Evolutionary conservation across 2,329 filamentous ascomycete genomes (phyloP).

Genomic region (Pyrenophora graminea): DNA sequence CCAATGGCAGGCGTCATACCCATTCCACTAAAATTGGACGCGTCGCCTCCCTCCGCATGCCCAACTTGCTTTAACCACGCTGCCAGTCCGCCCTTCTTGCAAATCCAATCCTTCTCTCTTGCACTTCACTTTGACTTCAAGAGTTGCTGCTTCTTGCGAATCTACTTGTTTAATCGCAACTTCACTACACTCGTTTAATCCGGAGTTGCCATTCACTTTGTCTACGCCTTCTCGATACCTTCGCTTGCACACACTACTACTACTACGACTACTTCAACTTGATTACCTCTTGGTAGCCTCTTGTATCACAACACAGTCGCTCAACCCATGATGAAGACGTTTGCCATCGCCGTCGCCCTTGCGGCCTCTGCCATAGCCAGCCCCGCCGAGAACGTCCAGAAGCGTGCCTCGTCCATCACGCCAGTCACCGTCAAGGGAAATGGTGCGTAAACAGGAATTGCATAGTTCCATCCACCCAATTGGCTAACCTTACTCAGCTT

Average conservation of each 20-base stretch:
- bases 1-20: conserved; percentile 2
- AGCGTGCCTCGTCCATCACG: conserved; percentile 51
- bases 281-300: background rate
- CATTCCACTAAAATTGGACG: conserved; percentile 12
- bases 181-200: conserved; percentile 19
- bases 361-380: conserved; percentile 53
- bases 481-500: conserved; percentile 49
- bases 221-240: conserved; percentile 1
- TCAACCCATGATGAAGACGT: conserved; percentile 57
- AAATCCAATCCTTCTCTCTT: background rate
- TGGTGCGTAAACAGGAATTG: conserved; percentile 44
- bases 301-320: conserved; percentile 3
- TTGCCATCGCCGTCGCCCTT: conserved; percentile 53
- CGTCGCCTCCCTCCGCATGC: conserved; percentile 6
- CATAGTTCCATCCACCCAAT: background rate
- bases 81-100: background rate
- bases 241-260: background rate
- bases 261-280: conserved; percentile 4
- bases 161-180: conserved; percentile 11
- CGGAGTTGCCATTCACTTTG: conserved; percentile 9
- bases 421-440: conserved; percentile 66
- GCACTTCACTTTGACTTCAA: conserved; percentile 1
- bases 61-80: conserved; percentile 6
- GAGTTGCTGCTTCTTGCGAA: conserved; percentile 5
- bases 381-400: conserved; percentile 39